Percentiles rank a stretch among this genome's conserved stretches.
phyloP scores from a whole-genome alignment of 306 rosid genomes.

The Prosopis cineraria region DNA sequence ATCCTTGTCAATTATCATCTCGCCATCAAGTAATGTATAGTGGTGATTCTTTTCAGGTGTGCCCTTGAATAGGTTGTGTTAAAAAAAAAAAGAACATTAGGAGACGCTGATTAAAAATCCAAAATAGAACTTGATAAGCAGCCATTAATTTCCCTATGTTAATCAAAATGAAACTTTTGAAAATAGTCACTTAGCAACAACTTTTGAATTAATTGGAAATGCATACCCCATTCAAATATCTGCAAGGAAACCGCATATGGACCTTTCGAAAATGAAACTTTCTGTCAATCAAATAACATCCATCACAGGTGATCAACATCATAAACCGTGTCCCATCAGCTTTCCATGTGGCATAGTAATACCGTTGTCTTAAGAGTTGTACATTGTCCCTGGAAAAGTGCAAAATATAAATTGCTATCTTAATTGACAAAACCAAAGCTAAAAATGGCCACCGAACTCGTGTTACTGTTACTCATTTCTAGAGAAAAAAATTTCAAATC shows the following conservation, averaged over 20 bases:
- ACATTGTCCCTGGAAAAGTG: constrained; percentile 72
- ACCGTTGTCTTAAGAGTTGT: constrained; percentile 89
- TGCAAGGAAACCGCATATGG: constrained; percentile 97
- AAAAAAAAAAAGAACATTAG: background rate
- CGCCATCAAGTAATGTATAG: constrained; percentile 94
- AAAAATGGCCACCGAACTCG: background rate
- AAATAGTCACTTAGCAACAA: constrained; percentile 21
- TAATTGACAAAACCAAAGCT: constrained; percentile 20
- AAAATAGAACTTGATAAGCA: constrained; percentile 23
- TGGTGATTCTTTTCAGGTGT: constrained; percentile 81
- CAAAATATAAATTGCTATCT: constrained; percentile 6
- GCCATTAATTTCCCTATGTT: constrained; percentile 20
- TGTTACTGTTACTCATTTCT: background rate
- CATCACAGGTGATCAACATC: constrained; percentile 88
- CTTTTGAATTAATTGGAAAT: constrained; percentile 27
- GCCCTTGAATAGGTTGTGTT: constrained; percentile 49
- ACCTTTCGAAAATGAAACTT: constrained; percentile 79
- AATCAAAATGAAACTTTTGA: no score
- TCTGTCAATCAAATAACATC: constrained; percentile 92
- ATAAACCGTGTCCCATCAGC: constrained; percentile 99
- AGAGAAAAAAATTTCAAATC: background rate
- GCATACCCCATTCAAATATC: constrained; percentile 71
- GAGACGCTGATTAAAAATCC: constrained; percentile 21
- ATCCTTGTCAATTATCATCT: constrained; percentile 88
- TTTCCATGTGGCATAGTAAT: constrained; percentile 99